Conservation (phyloP, 2,329 filamentous ascomycete species). For the Colletotrichum sidae region DNA sequence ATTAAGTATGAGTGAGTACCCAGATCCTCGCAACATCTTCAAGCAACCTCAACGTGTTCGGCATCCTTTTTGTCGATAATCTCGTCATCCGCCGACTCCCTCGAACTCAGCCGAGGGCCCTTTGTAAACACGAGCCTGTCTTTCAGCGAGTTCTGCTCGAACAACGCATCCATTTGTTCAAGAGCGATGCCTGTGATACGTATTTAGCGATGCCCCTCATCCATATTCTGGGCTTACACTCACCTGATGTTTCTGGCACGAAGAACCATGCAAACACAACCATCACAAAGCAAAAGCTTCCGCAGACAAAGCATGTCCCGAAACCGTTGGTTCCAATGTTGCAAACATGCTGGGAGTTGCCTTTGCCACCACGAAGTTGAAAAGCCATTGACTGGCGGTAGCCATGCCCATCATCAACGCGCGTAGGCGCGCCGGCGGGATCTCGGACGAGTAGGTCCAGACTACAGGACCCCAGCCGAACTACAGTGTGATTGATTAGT, state of each 20-base stretch:
- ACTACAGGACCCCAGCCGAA: too few species aligned
- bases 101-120: slow-evolving; percentile 2
- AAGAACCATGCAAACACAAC: slow-evolving; percentile 57
- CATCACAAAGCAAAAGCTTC: slow-evolving; percentile 68
- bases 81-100: neutral
- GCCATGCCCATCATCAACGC: too few species aligned
- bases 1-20: too few species aligned
- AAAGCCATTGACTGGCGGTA: too few species aligned
- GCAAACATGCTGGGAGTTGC: too few species aligned
- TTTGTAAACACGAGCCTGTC: slow-evolving; percentile 17
- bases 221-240: slow-evolving; percentile 37
- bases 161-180: slow-evolving; percentile 47
- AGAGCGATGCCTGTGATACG: slow-evolving; percentile 31
- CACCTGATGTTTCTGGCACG: slow-evolving; percentile 69
- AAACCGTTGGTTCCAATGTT: too few species aligned
- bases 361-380: too few species aligned
- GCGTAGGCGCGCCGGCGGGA: too few species aligned
- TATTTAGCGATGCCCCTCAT: neutral
- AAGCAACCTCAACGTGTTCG: slow-evolving; percentile 14
- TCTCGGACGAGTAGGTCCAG: too few species aligned
- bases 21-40: neutral
- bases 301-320: slow-evolving; percentile 67
- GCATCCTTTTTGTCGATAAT: slow-evolving; percentile 22
- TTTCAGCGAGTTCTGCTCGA: slow-evolving; percentile 31
- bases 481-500: too few species aligned